phyloP scores from a whole-genome alignment of 352 stramenopile species.

The Aphanomyces invadans region DNA sequence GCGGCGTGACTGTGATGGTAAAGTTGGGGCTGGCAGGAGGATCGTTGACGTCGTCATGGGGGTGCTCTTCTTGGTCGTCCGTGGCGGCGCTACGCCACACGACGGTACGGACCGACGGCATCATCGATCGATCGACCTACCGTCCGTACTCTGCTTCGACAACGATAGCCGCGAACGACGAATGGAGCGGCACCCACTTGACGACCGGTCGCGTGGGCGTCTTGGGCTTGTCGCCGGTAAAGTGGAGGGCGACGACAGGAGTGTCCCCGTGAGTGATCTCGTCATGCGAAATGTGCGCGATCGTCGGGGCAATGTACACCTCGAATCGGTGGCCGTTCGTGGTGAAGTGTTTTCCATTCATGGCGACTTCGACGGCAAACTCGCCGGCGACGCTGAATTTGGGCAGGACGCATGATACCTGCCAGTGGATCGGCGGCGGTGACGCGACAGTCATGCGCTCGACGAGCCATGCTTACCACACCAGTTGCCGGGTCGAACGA shows the following conservation, averaged over 20 bases:
- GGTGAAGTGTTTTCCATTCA: slow-evolving; percentile 76
- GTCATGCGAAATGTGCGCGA: slow-evolving; percentile 36
- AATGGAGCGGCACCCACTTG: slow-evolving; percentile 25
- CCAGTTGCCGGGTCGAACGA: slow-evolving; percentile 32
- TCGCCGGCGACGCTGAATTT: slow-evolving; percentile 52
- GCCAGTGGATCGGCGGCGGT: slow-evolving; percentile 10
- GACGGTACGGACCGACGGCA: neutral
- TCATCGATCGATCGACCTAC: neutral
- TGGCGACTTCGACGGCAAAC: slow-evolving; percentile 64
- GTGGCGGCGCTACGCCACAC: neutral
- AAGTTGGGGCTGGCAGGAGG: neutral
- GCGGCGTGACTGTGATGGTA: neutral
- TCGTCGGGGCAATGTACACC: slow-evolving; percentile 38
- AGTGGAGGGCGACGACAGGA: slow-evolving; percentile 32
- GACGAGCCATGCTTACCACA: neutral
- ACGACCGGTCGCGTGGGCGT: slow-evolving; percentile 33
- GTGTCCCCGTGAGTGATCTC: slow-evolving; percentile 34
- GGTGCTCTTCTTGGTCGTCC: neutral
- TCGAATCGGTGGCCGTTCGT: slow-evolving; percentile 48
- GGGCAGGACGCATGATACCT: slow-evolving; percentile 58
- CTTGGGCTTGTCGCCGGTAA: slow-evolving; percentile 38
- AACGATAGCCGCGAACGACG: neutral
- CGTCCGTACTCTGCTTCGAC: neutral
- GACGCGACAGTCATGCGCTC: neutral
- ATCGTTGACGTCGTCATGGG: neutral